A percentile compares a stretch with the other conserved stretches of the same genome.
Conservation (phyloP, 148 eudicot species). For the Bassia scoparia region DNA sequence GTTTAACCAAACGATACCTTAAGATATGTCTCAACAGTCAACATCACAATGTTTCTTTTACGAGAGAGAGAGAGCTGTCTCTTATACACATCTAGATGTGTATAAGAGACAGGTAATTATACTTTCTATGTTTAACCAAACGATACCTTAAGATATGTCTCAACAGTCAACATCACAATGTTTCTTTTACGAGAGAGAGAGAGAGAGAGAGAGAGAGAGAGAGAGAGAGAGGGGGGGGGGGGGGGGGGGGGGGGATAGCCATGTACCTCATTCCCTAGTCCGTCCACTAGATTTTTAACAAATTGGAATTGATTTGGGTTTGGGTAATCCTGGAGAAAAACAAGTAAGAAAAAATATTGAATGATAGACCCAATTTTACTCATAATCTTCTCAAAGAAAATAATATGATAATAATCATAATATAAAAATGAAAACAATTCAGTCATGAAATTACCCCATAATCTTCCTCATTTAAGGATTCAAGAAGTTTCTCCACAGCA, state of each 20-base stretch:
- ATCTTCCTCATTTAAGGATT: slow-evolving; percentile 47
- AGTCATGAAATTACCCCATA: slow-evolving; percentile 41
- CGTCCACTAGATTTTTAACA: slow-evolving; percentile 38
- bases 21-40: background rate
- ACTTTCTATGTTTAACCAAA: no score
- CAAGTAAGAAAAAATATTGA: background rate
- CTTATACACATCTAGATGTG: no score
- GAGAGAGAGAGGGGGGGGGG: no score
- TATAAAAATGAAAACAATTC: slow-evolving; percentile 1
- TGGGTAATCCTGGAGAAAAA: slow-evolving; percentile 52
- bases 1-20: no score
- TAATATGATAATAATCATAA: background rate
- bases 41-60: no score
- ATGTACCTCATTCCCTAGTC: slow-evolving; percentile 61
- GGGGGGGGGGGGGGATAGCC: no score
- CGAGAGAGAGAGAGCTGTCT: no score
- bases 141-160: background rate
- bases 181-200: no score
- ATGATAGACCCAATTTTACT: background rate
- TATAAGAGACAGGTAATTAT: no score
- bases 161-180: background rate
- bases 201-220: no score
- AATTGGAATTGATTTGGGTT: slow-evolving; percentile 57
- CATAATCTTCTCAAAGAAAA: background rate
- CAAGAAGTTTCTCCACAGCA: slow-evolving; percentile 63